phyloP scores from a whole-genome alignment of 1,284 basidiomycete species.

The Termitomyces sp. region DNA sequence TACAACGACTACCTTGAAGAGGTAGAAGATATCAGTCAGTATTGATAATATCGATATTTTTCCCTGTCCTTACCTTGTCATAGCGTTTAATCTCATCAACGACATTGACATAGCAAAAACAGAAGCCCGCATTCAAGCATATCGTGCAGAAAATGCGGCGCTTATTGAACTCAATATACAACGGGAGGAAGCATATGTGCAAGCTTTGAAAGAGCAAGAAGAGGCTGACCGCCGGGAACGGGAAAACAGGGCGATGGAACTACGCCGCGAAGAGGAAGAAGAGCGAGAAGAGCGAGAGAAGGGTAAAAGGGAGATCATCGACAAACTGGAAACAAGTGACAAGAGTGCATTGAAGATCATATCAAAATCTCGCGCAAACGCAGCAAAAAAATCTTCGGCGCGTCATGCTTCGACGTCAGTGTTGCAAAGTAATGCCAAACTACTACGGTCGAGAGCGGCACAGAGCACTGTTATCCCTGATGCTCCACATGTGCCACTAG shows the following conservation, averaged over 20 bases:
- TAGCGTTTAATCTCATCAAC: slow-evolving; percentile 95
- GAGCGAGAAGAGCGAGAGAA: slow-evolving; percentile 75
- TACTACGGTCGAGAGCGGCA: slow-evolving; percentile 53
- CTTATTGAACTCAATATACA: slow-evolving; percentile 77
- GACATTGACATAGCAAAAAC: slow-evolving; percentile 83
- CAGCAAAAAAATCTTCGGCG: slow-evolving; percentile 53
- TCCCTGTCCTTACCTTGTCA: slow-evolving; percentile 6
- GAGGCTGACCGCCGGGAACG: slow-evolving; percentile 67
- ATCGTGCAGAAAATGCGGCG: slow-evolving; percentile 76
- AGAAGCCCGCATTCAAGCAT: slow-evolving; percentile 77
- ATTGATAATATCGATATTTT: neutral
- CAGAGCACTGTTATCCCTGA: slow-evolving; percentile 63
- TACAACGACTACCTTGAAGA: slow-evolving; percentile 97
- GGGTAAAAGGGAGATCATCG: slow-evolving; percentile 69
- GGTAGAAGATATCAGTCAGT: slow-evolving; percentile 90
- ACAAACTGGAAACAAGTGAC: slow-evolving; percentile 71
- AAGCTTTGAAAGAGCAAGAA: slow-evolving; percentile 69
- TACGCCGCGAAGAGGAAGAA: slow-evolving; percentile 66
- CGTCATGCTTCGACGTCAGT: slow-evolving; percentile 42
- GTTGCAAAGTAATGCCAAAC: slow-evolving; percentile 46
- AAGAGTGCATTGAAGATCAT: slow-evolving; percentile 67
- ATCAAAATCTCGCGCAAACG: slow-evolving; percentile 63
- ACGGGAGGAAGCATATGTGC: slow-evolving; percentile 70
- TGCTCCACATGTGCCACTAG: slow-evolving; percentile 68
- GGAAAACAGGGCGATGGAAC: slow-evolving; percentile 65